A percentile compares a stretch with the other conserved stretches of the same genome.
Conservation (phyloP, 2,329 filamentous ascomycete species). For the Geosmithia putterillii region DNA sequence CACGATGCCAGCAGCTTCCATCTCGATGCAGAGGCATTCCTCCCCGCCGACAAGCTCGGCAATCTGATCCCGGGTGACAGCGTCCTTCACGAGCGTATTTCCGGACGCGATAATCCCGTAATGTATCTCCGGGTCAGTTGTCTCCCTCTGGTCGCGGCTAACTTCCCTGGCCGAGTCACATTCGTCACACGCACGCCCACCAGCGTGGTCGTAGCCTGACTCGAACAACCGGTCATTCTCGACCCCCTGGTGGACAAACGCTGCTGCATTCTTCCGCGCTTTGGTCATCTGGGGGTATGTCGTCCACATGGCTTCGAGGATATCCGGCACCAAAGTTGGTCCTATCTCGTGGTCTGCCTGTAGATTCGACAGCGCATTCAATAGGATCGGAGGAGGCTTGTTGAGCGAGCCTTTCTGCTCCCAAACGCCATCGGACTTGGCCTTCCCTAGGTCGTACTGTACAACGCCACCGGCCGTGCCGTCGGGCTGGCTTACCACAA, state of each 20-base stretch:
- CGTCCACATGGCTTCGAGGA: too few species aligned
- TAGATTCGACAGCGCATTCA: background rate
- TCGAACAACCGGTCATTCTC: too few species aligned
- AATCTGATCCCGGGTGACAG: background rate
- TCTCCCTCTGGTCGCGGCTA: background rate
- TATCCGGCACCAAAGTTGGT: background rate
- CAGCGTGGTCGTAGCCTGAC: background rate
- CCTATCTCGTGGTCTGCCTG: background rate
- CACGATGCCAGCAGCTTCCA: constrained; percentile 3
- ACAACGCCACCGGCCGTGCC: background rate
- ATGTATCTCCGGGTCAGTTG: too few species aligned
- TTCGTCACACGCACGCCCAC: background rate
- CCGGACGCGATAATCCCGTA: constrained; percentile 17
- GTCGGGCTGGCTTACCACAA: background rate
- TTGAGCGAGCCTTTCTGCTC: background rate
- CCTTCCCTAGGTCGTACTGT: background rate
- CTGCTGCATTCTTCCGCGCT: too few species aligned
- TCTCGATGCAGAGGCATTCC: constrained; percentile 3
- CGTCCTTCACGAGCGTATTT: constrained; percentile 6
- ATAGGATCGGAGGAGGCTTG: constrained; percentile 1
- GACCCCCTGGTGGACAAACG: too few species aligned
- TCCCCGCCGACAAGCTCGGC: constrained; percentile 3
- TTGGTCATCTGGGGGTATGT: too few species aligned
- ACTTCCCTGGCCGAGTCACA: background rate
- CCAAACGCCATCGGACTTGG: constrained; percentile 2